These are phyloP conservation scores for Pichia cabralensis DNA, from an alignment of 805 yeast genomes.

Conservation along the genomic window DNA sequence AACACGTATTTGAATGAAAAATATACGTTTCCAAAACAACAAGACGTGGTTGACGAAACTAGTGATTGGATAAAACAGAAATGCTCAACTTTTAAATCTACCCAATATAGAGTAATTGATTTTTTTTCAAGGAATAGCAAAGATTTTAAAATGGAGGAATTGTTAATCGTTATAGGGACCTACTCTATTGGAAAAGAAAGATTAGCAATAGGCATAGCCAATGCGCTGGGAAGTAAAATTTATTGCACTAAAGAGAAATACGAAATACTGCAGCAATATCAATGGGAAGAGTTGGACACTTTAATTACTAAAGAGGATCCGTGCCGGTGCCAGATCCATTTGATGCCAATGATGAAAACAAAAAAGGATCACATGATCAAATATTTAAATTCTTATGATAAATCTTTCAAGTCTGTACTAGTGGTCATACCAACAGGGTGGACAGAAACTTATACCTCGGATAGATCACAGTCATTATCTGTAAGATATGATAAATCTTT, in stretches of 20 bases:
- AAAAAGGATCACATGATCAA: constrained; percentile 34
- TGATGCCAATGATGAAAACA: constrained; percentile 58
- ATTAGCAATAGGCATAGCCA: constrained; percentile 59
- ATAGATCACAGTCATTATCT: too few relatives aligned
- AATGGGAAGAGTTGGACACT: constrained; percentile 32
- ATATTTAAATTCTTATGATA: constrained; percentile 39
- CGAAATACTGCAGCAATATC: constrained; percentile 34
- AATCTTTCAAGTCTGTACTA: constrained; percentile 47
- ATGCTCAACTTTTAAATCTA: constrained; percentile 14
- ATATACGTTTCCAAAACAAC: constrained; percentile 72
- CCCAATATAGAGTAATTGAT: constrained; percentile 29
- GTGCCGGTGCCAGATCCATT: constrained; percentile 47
- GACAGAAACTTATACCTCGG: too few relatives aligned
- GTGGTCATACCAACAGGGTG: constrained; percentile 89
- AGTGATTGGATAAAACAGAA: constrained; percentile 37
- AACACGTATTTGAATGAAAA: constrained; percentile 79
- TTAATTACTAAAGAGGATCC: constrained; percentile 31
- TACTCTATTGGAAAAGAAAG: constrained; percentile 91
- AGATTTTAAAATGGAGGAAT: constrained; percentile 10
- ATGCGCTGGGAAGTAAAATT: constrained; percentile 41
- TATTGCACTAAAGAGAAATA: constrained; percentile 41
- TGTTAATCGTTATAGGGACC: constrained; percentile 66
- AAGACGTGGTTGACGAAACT: constrained; percentile 50
- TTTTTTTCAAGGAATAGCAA: constrained; percentile 16
- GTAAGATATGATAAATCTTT: too few relatives aligned